Evolutionary conservation across 2,329 filamentous ascomycete species (phyloP), one percentile per base, ranked within the genome.

Genomic region (Cryoendolithus antarcticus): DNA sequence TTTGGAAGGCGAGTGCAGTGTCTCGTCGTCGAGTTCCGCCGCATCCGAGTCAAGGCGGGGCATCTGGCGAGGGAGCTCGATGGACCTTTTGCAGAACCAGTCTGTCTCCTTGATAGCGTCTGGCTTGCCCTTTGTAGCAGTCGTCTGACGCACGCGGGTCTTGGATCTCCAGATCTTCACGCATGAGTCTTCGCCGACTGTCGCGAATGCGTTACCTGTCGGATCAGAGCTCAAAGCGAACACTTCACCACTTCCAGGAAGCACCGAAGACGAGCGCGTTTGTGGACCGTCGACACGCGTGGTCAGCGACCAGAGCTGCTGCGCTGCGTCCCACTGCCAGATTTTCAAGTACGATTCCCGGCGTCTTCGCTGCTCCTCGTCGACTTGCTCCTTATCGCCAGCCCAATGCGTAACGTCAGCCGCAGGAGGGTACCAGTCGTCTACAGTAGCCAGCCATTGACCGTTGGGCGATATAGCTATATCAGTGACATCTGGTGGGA

Each of bases 261-360:
- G 44, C 38, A 11, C 38, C 21, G 44, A 42, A 9, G 38, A 35
- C 19, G 61, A 60, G 5, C 62, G 57, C 8, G 43, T 65, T 60
- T 98, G 89, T 10, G 91, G 88, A 6, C 77, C 73, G 56, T 94
- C 86, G 39, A 96, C 77, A 43, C 89, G 77, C 2, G 86, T 82
- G 37, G 85, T 77, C 8, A 98, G 68, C 44, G 83, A 77, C 70
- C 91, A 85, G 11, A 62, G 51, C 9, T 50, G 65, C 54, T 54
- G 74, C 56, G 54, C 67, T 55, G 52, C 68, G 55, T 62, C 74
- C 75, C 62, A 82, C 61, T 58, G 78, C 91, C 91, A 98, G 58
- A 98, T 91, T 57, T 94, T 95, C 36, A 98, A 68, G 52, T 82
- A 83, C 1, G 86, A 74, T 57, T 96, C 89, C 33, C 72, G 71